Base-by-base conservation (phyloP, 2,329 filamentous ascomycete species). In the Aureobasidium sp. region DNA sequence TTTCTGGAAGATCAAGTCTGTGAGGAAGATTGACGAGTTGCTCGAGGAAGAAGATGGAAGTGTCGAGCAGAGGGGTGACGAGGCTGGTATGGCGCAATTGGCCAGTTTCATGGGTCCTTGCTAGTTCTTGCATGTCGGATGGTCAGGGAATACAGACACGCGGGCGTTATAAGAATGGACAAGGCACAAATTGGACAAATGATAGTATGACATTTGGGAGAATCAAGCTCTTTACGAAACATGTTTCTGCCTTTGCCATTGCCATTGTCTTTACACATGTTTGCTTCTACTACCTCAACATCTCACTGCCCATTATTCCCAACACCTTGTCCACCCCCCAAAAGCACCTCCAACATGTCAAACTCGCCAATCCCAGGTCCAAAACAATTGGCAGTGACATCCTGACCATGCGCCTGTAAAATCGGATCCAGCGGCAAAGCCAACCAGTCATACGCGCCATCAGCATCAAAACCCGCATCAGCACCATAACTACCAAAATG, bases 1-100 rank as follows among this genome's bases (percentile, higher is more conserved):
- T 27, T 97, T 96, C 73, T 96, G 89, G 87, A 80, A 82, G 65
- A 85, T 94, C 68, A 89, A 87, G 77, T 81, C 83, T 58, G 80
- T 81, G 65, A 78, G 80, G 69, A 82, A 84, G 65, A 82, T 94
- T 68, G 86, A 91, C 74, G 80, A 84, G 63, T 70, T 90, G 66
- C 65, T 82, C 48, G 75, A 79, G 29, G 77, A 80, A 53, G 72
- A 71, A 31, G 69, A 70, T 39, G 57, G 34, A 17, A 56, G 59
- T 17, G 34, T 62, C 2, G 57, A 63, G 53, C 45, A 62, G 45
- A 62, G 55, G 37, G 20, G 27, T 42, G 36, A 29, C 12, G 37
- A 61, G 27, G 29, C 42, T n/a, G 49, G 47, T 31, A 31, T 62
- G 60, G 60, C 60, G 1, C 36, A 47, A 20, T 56, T 62, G 48